phyloP scores from a whole-genome alignment of 805 yeast genomes.

The Wickerhamiella hasegawae region DNA sequence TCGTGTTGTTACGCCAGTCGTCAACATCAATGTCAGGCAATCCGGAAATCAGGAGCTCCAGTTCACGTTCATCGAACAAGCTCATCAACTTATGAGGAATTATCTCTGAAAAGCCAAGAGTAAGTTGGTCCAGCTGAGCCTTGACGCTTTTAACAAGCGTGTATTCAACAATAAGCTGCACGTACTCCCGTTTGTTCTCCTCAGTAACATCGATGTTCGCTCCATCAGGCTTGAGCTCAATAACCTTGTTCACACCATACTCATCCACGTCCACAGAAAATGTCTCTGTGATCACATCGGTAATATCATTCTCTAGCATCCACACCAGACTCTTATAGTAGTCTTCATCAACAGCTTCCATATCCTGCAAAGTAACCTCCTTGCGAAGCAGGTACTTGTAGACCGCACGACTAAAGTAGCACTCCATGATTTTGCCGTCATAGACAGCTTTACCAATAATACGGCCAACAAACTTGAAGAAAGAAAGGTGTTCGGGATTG shows the following conservation, averaged over 20 bases:
- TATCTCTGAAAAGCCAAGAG: conserved; percentile 74
- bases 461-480: conserved; percentile 87
- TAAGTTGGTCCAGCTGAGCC: conserved; percentile 74
- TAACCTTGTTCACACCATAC: conserved; percentile 72
- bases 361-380: conserved; percentile 72
- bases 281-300: conserved; percentile 87
- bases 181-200: conserved; percentile 80
- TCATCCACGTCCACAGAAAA: conserved; percentile 88
- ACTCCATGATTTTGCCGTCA: conserved; percentile 74
- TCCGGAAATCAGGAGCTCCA: conserved; percentile 84
- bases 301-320: conserved; percentile 95
- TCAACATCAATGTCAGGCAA: conserved; percentile 90
- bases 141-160: conserved; percentile 66
- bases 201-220: conserved; percentile 76
- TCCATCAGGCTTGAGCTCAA: conserved; percentile 76
- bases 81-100: conserved; percentile 71
- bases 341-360: conserved; percentile 85
- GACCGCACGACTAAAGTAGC: conserved; percentile 90
- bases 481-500: conserved; percentile 83
- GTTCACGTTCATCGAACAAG: conserved; percentile 88
- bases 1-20: conserved; percentile 86
- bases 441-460: conserved; percentile 86
- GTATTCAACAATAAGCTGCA: conserved; percentile 70
- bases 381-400: conserved; percentile 73
- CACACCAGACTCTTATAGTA: conserved; percentile 84